Evolutionary conservation across 805 yeast genomes (phyloP), one percentile per base, ranked within the genome.

Genomic region (Candida krabiensis): DNA sequence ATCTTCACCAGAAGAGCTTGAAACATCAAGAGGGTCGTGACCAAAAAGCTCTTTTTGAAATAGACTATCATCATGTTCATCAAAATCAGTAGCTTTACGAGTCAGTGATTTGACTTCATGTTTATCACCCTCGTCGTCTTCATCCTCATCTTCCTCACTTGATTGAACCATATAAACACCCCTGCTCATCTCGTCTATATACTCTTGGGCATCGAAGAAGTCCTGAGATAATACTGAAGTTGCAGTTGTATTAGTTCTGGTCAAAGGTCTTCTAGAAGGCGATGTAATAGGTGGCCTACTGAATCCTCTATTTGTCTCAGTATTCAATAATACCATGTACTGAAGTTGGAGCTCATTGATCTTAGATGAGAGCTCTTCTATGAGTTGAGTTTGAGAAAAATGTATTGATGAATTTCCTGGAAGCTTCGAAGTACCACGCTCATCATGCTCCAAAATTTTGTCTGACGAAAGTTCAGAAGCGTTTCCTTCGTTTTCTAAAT

Each of bases 191-290:
- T 69, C 70, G 35, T 71, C 79, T n/a, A 73, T 60, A 45, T 67
- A 71, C 29, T 84, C 91, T 34, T 71, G 71, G 1, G 95, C 95
- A 63, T 86, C 95, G 52, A 61, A 79, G 50, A 71, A 80, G 35
- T 77, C 80, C 30, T 73, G 76, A 3, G 75, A 69, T 16, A 73
- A 62, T 3, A 74, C 53, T 4, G 75, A 66, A 4, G 57, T 52
- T 3, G 56, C 54, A 7, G 54, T 37, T 2, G 59, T 56, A 14
- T 44, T 48, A 2, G 56, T 53, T 31, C 64, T 47, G 3, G 55
- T 46, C 16, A 59, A 41, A 5, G 54, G 40, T 25, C 47, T 43
- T 28, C 56, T 44, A 2, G 62, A 47, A 12, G 52, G 44, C 12
- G 58, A 52, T 30, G 54, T 38, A 6, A 44, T 16, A 11, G 54